A percentile compares a stretch with the other conserved stretches of the same genome.
Evolutionary conservation across 225 moss, liverwort and hornwort genomes (phyloP).

Genomic region (Marchantia polymorpha): DNA sequence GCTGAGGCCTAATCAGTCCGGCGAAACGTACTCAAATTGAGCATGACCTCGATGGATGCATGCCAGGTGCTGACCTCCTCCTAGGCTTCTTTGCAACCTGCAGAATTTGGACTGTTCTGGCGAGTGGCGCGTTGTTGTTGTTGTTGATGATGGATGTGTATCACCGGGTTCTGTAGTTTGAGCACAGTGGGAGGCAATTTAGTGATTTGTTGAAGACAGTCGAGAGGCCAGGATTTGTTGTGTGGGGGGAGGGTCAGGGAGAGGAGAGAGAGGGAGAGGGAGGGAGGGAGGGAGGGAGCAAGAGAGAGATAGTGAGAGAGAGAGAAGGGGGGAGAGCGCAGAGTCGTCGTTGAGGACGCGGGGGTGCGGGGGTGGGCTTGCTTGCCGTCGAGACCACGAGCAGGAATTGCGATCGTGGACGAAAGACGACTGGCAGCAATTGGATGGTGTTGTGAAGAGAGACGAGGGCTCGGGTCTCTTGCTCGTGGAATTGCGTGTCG

Average conservation of each 20-base stretch:
- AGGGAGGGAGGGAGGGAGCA: too few relatives aligned
- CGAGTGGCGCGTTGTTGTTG: not conserved
- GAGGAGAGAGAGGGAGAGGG: too few relatives aligned
- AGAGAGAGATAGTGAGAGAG: not conserved
- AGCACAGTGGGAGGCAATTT: not conserved
- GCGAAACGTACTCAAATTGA: not conserved
- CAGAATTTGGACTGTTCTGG: not conserved
- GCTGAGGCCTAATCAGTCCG: not conserved
- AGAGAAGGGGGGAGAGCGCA: not conserved
- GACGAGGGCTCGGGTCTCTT: not conserved
- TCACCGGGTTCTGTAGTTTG: not conserved
- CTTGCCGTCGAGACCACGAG: not conserved
- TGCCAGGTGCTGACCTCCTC: not conserved
- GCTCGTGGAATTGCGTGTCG: not conserved
- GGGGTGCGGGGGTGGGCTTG: too few relatives aligned
- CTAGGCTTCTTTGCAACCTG: not conserved
- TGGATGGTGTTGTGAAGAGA: not conserved
- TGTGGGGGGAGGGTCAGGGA: not conserved
- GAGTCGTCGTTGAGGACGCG: not conserved
- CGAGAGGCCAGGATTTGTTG: not conserved
- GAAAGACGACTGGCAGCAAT: too few relatives aligned
- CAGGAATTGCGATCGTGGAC: not conserved
- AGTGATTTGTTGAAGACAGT: not conserved
- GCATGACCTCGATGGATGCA: not conserved
- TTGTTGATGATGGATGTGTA: not conserved